These are phyloP conservation scores for Striga hermonthica DNA, from an alignment of 305 asterid genomes.

Conservation along the genomic window DNA sequence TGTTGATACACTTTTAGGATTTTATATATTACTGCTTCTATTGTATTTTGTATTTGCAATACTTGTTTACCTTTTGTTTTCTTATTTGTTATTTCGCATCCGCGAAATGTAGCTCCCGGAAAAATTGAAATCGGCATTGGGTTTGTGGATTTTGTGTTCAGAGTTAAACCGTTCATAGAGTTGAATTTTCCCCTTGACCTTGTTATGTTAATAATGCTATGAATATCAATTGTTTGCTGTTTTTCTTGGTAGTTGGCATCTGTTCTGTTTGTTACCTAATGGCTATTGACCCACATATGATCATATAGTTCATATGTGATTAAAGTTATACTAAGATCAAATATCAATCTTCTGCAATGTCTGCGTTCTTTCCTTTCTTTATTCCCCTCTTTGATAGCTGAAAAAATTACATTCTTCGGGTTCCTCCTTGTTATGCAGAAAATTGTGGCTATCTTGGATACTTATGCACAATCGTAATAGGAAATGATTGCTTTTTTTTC, in stretches of 20 bases:
- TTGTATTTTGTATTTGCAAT: background rate
- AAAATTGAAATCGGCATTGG: slow-evolving; percentile 5
- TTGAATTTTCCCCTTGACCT: background rate
- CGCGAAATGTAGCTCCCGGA: background rate
- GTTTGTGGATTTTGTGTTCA: slow-evolving; percentile 16
- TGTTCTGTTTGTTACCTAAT: slow-evolving; percentile 5
- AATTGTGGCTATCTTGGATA: slow-evolving; percentile 1
- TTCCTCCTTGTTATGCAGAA: background rate
- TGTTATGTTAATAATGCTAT: slow-evolving; percentile 15
- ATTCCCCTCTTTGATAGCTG: background rate
- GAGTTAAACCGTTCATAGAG: slow-evolving; percentile 20
- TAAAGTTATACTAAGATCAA: slow-evolving; percentile 6
- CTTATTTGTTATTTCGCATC: background rate
- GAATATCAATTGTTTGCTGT: slow-evolving; percentile 8
- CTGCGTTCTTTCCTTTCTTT: background rate
- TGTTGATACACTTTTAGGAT: background rate
- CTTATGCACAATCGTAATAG: background rate
- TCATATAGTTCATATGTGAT: slow-evolving; percentile 18
- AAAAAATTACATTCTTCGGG: background rate
- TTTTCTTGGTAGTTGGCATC: slow-evolving; percentile 6
- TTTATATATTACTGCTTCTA: too few relatives aligned
- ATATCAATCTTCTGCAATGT: slow-evolving; percentile 20
- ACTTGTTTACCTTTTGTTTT: slow-evolving; percentile 3
- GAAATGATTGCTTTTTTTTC: too few relatives aligned
- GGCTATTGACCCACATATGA: slow-evolving; percentile 6